Evolutionary conservation across 192 early-diverging fungal species (phyloP), one percentile per base, ranked within the genome.

Genomic region (Gonapodya prolifera): DNA sequence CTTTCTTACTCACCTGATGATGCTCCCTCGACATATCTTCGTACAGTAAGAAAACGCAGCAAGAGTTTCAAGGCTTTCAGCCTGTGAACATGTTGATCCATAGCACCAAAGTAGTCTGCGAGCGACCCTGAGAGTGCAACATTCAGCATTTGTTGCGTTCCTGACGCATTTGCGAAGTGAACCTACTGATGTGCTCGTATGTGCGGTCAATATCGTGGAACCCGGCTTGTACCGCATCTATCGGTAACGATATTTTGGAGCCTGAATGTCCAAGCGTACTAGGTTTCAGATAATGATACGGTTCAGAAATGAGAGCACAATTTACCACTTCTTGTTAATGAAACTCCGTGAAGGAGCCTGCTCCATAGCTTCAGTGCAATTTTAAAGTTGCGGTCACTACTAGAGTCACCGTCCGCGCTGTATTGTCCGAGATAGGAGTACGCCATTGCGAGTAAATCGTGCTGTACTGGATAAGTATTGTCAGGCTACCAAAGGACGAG

Each of bases 31-130:
- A 79, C 75, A 30, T 73, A 34, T 17, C 45, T 30, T 33, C 80
- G 69, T 35, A 85, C 69, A 28, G 86, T 45, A 75, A 83, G 82
- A 89, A 94, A 34, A 69, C 84, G 80, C 1, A 92, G 78, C 78
- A 91, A 80, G 0, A 94, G 69, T 2, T 87, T 80, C 13, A 88
- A 80, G 2, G 85, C 79, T 34, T 85, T 80, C 31, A 92, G 87
- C 8, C 85, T 86, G 77, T 88, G 80, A 0, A 87, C 79, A 18
- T 76, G 83, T 71, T 91, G 86, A 35, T 87, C 85, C 29, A 83
- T 82, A 70, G 88, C 80, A 2, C 80, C 89, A 77, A 94, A 86
- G 32, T 86, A 85, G 70, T 94, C 89, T 1, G 88, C 80, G 18
- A 32, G 8, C 2, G 18, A 73, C 31, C 18, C 71, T 73, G 71